Conservation (phyloP, 371 early-diverging fungal species). For the Saksenaea vasiformis region DNA sequence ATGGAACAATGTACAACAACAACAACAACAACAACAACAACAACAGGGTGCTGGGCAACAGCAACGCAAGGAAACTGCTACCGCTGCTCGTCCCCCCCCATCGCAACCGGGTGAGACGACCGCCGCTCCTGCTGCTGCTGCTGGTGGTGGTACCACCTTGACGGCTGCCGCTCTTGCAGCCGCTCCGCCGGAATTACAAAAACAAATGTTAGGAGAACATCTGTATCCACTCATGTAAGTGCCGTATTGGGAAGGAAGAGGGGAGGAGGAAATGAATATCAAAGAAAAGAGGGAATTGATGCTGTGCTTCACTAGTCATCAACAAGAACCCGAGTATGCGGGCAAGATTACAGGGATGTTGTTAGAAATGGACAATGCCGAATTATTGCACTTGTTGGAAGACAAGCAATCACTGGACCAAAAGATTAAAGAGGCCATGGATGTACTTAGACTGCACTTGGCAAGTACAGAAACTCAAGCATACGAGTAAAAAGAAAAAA, state of each 20-base stretch:
- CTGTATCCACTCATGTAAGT: constrained; percentile 81
- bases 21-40: constrained; percentile 50
- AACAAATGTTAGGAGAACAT: constrained; percentile 94
- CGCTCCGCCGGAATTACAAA: constrained; percentile 85
- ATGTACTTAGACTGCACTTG: constrained; percentile 74
- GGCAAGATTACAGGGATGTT: constrained; percentile 99
- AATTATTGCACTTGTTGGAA: constrained; percentile 89
- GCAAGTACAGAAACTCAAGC: background rate
- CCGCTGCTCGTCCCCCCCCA: constrained; percentile 27
- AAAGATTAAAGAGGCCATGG: constrained; percentile 87
- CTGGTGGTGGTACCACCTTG: constrained; percentile 40
- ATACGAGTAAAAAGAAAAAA: background rate
- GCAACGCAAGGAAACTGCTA: background rate
- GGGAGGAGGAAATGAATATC: no score
- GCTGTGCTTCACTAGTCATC: constrained; percentile 15
- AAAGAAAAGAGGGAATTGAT: background rate
- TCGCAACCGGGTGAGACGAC: constrained; percentile 63
- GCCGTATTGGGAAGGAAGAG: background rate
- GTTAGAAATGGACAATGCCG: constrained; percentile 96
- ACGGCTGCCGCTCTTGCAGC: constrained; percentile 84
- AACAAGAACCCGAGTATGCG: constrained; percentile 74
- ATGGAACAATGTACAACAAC: constrained; percentile 1
- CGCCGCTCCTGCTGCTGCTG: constrained; percentile 74
- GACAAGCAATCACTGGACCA: constrained; percentile 68
- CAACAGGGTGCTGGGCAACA: background rate